Base-by-base conservation (phyloP, 768 basidiomycete genomes). In the Mycena kentingensis region DNA sequence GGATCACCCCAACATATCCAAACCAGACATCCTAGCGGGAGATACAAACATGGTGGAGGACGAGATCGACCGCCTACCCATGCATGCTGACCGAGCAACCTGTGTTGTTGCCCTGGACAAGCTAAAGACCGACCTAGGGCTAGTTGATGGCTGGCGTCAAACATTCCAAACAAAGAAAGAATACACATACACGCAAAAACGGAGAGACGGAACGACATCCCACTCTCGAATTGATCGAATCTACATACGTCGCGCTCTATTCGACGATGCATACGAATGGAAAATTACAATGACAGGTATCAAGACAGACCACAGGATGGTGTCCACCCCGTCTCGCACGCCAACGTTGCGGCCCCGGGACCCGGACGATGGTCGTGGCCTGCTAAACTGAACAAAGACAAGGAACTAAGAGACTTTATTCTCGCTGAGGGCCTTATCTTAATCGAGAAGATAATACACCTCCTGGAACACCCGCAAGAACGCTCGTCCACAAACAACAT, bases 151-250 rank as follows among this genome's bases (percentile, higher is more conserved):
- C 0, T 77, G 73, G 72, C 24, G 71, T 26, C 18, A 39, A 0
- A 57, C 55, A 7, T 52, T 63, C 62, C 67, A 67, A 0, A 36
- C 51, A 0, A 52, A 25, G 2, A 57, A 34, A n/a, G 51, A n/a
- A 13, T 75, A 61, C 52, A 69, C 74, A 5, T 73, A 59, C 60
- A 26, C 27, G 0, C 63, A 65, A 38, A 36, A 7, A 38, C 13
- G 13, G 29, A 27, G 39, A 37, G 18, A 55, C 53, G 25, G 35
- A 22, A 0, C 13, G 37, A 15, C 37, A 38, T 38, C 51, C 24
- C 61, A 67, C 18, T 72, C 72, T 0, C 45, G 71, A 4, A 63
- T 76, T 5, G 71, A 77, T 53, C 36, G 71, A n/a, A 73, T 76
- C 34, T 75, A 75, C 41, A 26, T 65, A 0, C 63, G 55, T 2